These are phyloP conservation scores for Dunaliella primolecta DNA, from an alignment of 139 green algal genomes.

Conservation along the genomic window DNA sequence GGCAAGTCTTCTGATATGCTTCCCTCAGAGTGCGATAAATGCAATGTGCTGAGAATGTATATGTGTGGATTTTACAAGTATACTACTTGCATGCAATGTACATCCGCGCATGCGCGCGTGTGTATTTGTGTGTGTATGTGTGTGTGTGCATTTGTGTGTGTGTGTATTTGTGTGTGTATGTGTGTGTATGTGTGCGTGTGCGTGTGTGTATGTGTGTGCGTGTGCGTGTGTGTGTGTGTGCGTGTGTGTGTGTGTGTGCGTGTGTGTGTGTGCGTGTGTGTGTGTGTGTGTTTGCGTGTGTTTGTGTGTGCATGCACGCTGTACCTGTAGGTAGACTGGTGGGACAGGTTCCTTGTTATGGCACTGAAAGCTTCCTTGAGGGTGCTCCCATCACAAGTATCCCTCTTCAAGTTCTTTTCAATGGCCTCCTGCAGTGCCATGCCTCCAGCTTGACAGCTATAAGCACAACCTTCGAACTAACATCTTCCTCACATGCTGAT, in stretches of 20 bases:
- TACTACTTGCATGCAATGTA: background rate
- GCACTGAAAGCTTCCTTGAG: slow-evolving; percentile 22
- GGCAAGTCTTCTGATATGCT: no score
- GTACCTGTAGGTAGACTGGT: slow-evolving; percentile 15
- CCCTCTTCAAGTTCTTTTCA: background rate
- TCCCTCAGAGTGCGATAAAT: no score
- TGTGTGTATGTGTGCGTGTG: background rate
- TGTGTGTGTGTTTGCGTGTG: background rate
- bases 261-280: background rate
- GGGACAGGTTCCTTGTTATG: slow-evolving; percentile 15
- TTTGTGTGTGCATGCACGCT: background rate
- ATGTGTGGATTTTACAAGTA: no score
- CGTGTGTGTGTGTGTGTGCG: slow-evolving; percentile 3
- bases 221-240: slow-evolving; percentile 17
- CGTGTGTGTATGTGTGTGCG: background rate
- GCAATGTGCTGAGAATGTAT: no score
- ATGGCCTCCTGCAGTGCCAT: slow-evolving; percentile 16
- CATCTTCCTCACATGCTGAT: no score
- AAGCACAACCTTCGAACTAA: no score
- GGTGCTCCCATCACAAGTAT: slow-evolving; percentile 9
- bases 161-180: slow-evolving; percentile 6
- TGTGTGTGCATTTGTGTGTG: slow-evolving; percentile 12
- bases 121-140: background rate
- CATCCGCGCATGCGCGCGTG: background rate
- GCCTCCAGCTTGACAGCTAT: no score